Evolutionary conservation across 768 basidiomycete genomes (phyloP), one percentile per base, ranked within the genome.

Genomic region (Leccinum imitatum): DNA sequence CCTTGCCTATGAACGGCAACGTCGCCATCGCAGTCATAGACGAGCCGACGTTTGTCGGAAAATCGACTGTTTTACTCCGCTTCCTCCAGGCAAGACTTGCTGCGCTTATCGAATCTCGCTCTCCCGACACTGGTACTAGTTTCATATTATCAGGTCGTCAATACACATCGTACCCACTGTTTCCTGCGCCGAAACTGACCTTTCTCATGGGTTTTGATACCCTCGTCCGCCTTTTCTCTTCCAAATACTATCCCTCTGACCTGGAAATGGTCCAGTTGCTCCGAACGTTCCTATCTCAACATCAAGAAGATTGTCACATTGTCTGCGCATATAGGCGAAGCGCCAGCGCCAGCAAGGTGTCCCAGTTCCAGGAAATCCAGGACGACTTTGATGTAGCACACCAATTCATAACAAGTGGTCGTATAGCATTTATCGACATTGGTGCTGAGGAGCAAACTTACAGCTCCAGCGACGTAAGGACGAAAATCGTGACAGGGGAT

Each of bases 181-280:
- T 62, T 56, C 61, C 58, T 39, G 59, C 54, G 30, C 71, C 80
- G 3, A 79, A 82, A 59, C 73, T 95, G 19, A 82, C 83, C 2
- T 94, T 93, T 70, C 75, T 93, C 27, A 76, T 93, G 59, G 95
- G 95, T 6, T 82, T 84, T 50, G 95, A 97, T 69, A 98, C 95
- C 2, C 80, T 98, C 50, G 83, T 86, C 58, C 86, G 95, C 7
- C 80, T 96, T 59, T 83, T 95, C 55, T 80, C 86, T 1, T 83
- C 87, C 1, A 83, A 82, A 21, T 96, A 93, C 71, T 97, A 96
- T 61, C 69, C 77, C 13, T 76, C 78, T 13, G 72, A 73, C 56
- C 69, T 74, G 8, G 77, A 73, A 8, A 93, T 95, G 90, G 65
- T 74, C 56, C 57, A 60, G 4, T 78, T 84, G 3, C 76, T 95